Evolutionary conservation across 441 rosid genomes (phyloP).

Genomic region (Sinapis alba): DNA sequence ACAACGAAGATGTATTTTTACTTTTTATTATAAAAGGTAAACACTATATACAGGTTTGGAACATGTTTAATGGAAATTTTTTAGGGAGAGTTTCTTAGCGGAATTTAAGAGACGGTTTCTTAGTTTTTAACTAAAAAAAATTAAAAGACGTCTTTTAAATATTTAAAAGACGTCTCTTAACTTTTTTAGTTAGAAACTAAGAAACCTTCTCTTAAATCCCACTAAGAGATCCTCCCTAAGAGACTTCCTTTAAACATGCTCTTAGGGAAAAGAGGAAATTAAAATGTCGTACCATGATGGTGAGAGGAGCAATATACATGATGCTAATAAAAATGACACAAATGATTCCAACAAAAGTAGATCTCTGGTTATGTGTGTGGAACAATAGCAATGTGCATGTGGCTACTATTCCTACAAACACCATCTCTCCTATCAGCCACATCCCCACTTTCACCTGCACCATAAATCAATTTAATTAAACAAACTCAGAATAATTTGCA

Average conservation of each 20-base stretch:
- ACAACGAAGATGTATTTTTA: background rate
- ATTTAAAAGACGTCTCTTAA: no score
- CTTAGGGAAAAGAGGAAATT: background rate
- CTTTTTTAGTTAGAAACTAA: no score
- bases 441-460: conserved; percentile 35
- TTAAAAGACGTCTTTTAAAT: no score
- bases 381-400: conserved; percentile 45
- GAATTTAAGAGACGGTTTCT: no score
- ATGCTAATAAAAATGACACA: conserved; percentile 56
- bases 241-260: no score
- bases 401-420: conserved; percentile 50
- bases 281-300: conserved; percentile 60
- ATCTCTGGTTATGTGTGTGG: conserved; percentile 48
- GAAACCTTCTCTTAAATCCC: no score
- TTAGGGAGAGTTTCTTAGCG: no score
- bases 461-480: background rate
- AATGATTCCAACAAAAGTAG: conserved; percentile 55
- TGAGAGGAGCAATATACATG: conserved; percentile 76
- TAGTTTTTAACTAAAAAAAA: no score
- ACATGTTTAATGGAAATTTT: no score
- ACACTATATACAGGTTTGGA: background rate
- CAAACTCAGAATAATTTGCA: background rate
- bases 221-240: no score
- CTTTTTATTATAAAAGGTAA: background rate
- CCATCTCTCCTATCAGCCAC: conserved; percentile 46